phyloP scores from a whole-genome alignment of 768 basidiomycete genomes.

The Boletus insuetus region DNA sequence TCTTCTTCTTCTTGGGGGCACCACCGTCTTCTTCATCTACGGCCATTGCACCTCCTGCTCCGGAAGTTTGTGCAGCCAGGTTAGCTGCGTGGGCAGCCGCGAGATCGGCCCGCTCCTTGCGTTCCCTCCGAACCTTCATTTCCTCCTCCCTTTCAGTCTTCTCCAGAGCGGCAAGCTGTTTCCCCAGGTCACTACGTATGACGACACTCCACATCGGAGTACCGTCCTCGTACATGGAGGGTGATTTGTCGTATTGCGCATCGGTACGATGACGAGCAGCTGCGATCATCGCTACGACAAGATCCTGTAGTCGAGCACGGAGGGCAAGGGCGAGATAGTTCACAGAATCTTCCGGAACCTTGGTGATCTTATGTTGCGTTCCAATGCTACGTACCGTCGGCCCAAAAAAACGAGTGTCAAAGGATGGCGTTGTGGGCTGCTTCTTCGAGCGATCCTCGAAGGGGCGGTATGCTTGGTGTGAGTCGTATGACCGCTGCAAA shows the following conservation, averaged over 20 bases:
- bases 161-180: conserved; percentile 74
- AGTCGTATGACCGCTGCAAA: conserved; percentile 63
- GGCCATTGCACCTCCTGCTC: conserved; percentile 22
- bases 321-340: conserved; percentile 80
- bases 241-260: conserved; percentile 64
- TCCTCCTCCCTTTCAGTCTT: conserved; percentile 84
- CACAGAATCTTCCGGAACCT: conserved; percentile 66
- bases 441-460: conserved; percentile 80
- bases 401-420: conserved; percentile 65
- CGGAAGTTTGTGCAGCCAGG: conserved; percentile 55
- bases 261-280: conserved; percentile 69
- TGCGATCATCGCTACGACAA: conserved; percentile 63
- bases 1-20: conserved; percentile 75
- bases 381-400: conserved; percentile 67
- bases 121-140: conserved; percentile 64
- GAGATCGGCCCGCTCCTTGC: conserved; percentile 74
- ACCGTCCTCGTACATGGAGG: conserved; percentile 62
- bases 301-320: conserved; percentile 68
- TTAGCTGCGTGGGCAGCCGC: conserved; percentile 68
- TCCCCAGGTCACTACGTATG: conserved; percentile 75
- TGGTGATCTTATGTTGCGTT: conserved; percentile 64
- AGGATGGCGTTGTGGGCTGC: conserved; percentile 66
- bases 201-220: conserved; percentile 82
- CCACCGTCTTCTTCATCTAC: conserved; percentile 50
- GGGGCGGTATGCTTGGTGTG: conserved; percentile 58